Conservation (phyloP, 306 rosid species). For the Macrotyloma uniflorum region DNA sequence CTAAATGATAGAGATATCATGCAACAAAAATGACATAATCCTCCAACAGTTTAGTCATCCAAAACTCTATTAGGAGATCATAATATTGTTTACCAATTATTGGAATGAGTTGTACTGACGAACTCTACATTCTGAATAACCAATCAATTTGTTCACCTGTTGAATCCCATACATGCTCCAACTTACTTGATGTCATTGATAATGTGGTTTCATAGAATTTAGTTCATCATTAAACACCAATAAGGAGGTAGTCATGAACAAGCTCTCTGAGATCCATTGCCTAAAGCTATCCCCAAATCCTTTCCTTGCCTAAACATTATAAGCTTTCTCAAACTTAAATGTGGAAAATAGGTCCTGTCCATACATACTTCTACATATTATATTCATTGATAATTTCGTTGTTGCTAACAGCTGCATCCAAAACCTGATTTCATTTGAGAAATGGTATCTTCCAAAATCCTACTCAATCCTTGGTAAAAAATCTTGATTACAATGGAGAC, state of each 20-base stretch:
- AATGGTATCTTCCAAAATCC: not conserved
- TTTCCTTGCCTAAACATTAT: not conserved
- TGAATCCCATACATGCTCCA: no score
- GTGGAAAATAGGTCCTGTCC: not conserved
- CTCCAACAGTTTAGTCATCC: not conserved
- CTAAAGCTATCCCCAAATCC: not conserved
- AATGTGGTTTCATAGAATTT: not conserved
- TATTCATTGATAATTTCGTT: not conserved
- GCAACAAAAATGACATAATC: not conserved
- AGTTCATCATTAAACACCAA: not conserved
- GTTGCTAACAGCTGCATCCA: not conserved
- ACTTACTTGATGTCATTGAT: not conserved
- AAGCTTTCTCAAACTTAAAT: not conserved
- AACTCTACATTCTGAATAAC: no score
- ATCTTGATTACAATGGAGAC: not conserved
- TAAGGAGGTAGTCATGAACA: not conserved
- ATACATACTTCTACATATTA: not conserved
- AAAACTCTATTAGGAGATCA: not conserved
- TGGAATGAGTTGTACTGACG: not conserved
- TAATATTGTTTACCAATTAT: not conserved
- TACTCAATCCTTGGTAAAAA: not conserved
- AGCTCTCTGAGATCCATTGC: not conserved
- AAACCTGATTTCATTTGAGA: not conserved
- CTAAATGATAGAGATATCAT: not conserved
- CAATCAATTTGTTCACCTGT: no score